phyloP scores from a whole-genome alignment of 1,284 basidiomycete species.

The Ceratobasidium sp. region DNA sequence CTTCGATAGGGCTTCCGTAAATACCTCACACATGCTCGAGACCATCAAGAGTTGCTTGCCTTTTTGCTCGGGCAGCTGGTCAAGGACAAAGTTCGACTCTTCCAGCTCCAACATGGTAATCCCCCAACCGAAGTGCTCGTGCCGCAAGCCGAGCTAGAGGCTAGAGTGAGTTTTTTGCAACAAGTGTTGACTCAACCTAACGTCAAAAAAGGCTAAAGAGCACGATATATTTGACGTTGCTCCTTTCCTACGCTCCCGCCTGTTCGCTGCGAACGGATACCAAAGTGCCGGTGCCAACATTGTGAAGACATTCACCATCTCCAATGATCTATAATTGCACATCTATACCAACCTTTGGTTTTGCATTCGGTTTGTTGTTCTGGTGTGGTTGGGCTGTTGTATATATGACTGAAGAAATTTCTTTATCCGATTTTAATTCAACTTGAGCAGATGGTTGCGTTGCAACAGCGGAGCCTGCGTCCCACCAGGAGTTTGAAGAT shows the following conservation, averaged over 20 bases:
- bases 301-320: constrained; percentile 67
- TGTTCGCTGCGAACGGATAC: constrained; percentile 94
- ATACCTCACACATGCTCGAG: constrained; percentile 92
- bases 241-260: constrained; percentile 83
- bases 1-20: constrained; percentile 85
- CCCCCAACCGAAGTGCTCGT: constrained; percentile 79
- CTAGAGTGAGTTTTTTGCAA: constrained; percentile 68
- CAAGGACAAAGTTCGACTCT: constrained; percentile 91
- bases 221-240: constrained; percentile 92
- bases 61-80: constrained; percentile 94
- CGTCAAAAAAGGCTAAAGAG: constrained; percentile 77
- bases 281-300: constrained; percentile 68
- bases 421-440: no score
- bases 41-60: constrained; percentile 93
- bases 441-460: no score
- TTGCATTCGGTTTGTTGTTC: background rate
- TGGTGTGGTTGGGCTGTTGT: background rate
- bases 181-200: background rate
- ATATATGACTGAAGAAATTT: no score
- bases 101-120: constrained; percentile 76
- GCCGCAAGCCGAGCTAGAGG: constrained; percentile 81
- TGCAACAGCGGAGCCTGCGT: no score
- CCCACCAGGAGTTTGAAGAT: no score
- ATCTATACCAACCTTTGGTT: background rate
- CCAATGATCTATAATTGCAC: constrained; percentile 6